Conservation (phyloP, 108 stramenopile genomes). For the Nitzschia sp. region DNA sequence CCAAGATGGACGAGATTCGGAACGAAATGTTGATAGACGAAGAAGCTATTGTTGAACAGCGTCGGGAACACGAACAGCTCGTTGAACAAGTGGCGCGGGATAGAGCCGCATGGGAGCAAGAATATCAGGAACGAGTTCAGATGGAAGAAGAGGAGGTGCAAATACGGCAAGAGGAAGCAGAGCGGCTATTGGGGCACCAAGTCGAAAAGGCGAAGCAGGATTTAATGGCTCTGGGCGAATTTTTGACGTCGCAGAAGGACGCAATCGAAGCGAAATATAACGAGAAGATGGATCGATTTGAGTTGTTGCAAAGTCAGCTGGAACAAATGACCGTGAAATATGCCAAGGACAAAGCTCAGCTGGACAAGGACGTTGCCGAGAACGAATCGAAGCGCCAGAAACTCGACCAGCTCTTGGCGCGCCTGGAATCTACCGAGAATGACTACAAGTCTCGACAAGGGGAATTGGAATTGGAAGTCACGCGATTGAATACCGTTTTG, state of each 20-base stretch:
- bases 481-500: conserved; percentile 24
- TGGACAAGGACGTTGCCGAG: conserved; percentile 22
- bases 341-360: conserved; percentile 13
- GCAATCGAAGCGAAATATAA: conserved; percentile 16
- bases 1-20: conserved; percentile 31
- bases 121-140: conserved; percentile 2
- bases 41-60: conserved; percentile 41
- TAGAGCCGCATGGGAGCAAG: conserved; percentile 15
- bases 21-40: conserved; percentile 43
- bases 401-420: conserved; percentile 27
- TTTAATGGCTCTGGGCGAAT: conserved; percentile 22
- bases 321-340: conserved; percentile 12
- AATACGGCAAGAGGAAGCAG: conserved; percentile 26
- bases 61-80: conserved; percentile 24
- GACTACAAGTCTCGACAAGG: conserved; percentile 26
- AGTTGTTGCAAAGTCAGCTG: conserved; percentile 16
- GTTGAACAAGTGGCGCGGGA: conserved; percentile 17
- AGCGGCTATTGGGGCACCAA: conserved; percentile 29
- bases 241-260: conserved; percentile 22
- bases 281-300: conserved; percentile 18
- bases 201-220: conserved; percentile 31
- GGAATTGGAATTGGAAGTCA: conserved; percentile 34
- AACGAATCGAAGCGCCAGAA: conserved; percentile 19
- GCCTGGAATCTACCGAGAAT: conserved; percentile 29
- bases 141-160: conserved; percentile 28